Evolutionary conservation across 2,329 filamentous ascomycete genomes (phyloP), one percentile per base, ranked within the genome.

Genomic region (Xylaria multiplex): DNA sequence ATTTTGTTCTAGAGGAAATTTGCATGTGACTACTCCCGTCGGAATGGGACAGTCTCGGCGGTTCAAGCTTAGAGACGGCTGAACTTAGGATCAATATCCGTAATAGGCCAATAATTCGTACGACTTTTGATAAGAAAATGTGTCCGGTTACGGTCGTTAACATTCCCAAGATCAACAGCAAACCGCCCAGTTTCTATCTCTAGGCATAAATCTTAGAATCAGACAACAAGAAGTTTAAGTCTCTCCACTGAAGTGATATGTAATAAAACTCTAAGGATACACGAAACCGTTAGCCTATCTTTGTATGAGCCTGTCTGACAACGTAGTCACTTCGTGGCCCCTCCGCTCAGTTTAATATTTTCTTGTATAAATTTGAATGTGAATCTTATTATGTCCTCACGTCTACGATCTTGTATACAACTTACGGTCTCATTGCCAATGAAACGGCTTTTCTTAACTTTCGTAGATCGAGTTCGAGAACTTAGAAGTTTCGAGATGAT

Each of bases 271-370:
- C 14, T 32, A 16, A 30, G 22, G 50, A 35, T 57, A 42, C 58
- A 50, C 54, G 16, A 40, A 53, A 35, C 61, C 40, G 46, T 54
- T 54, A 9, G 19, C 35, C 35, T 46, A 19, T 24, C 42, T 53
- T 48, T 37, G 53, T 42, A 49, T 43, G 54, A 62, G 24, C 61
- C 56, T 64, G 63, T 66, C 35, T 22, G 30, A 66, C 59, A 3
- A 54, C 57, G 11, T 45, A 66, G 57, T 63, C 19, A 63, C 24
- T 66, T 40, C 19, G 50, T 57, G 40, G n/a, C 32, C 14, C 40
- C 52, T 16, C 37, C 43, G 16, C 35, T 13, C 11, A 8, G 42
- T 48, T 43, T 54, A 50, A 49, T 52, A 40, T 22, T 40, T 52
- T 19, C 35, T 19, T 9, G 6, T 22, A 35, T 19, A 45, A n/a